These are phyloP conservation scores for Epichloe typhina DNA, from an alignment of 2,329 filamentous ascomycete genomes.

Conservation along the genomic window DNA sequence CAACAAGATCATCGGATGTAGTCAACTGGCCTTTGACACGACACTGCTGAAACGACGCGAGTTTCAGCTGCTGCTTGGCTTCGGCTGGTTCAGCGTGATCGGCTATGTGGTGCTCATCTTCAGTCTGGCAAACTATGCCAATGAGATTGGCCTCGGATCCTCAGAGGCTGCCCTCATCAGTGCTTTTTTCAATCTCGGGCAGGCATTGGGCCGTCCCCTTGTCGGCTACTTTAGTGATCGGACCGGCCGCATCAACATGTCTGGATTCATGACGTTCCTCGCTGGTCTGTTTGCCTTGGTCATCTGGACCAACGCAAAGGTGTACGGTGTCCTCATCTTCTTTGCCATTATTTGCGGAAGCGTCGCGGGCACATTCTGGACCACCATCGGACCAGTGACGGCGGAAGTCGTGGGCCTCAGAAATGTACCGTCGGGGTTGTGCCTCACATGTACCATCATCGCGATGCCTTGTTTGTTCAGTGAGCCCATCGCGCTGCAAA, in stretches of 20 bases:
- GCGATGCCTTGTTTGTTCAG: conserved; percentile 58
- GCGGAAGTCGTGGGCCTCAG: conserved; percentile 63
- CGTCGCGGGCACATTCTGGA: conserved; percentile 60
- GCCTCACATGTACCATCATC: conserved; percentile 58
- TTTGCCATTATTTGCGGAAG: conserved; percentile 59
- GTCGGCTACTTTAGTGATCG: conserved; percentile 62
- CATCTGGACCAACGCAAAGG: conserved; percentile 57
- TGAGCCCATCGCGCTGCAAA: conserved; percentile 48
- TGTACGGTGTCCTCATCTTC: conserved; percentile 54
- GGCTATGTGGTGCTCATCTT: conserved; percentile 69
- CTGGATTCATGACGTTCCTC: conserved; percentile 48
- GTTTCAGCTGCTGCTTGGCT: conserved; percentile 51
- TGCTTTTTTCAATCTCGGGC: conserved; percentile 54
- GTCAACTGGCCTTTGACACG: conserved; percentile 53
- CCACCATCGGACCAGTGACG: conserved; percentile 53
- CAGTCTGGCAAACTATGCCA: conserved; percentile 60
- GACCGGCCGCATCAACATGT: conserved; percentile 62
- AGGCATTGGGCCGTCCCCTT: conserved; percentile 54
- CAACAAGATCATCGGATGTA: conserved; percentile 56
- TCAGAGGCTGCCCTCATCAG: conserved; percentile 57
- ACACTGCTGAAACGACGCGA: conserved; percentile 46
- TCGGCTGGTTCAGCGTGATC: conserved; percentile 58
- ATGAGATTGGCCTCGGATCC: conserved; percentile 51
- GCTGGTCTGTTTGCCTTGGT: conserved; percentile 52
- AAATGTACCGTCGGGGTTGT: conserved; percentile 53